Evolutionary conservation across 768 basidiomycete species (phyloP), one percentile per base, ranked within the genome.

Genomic region (Candolleomyces eurysporus): DNA sequence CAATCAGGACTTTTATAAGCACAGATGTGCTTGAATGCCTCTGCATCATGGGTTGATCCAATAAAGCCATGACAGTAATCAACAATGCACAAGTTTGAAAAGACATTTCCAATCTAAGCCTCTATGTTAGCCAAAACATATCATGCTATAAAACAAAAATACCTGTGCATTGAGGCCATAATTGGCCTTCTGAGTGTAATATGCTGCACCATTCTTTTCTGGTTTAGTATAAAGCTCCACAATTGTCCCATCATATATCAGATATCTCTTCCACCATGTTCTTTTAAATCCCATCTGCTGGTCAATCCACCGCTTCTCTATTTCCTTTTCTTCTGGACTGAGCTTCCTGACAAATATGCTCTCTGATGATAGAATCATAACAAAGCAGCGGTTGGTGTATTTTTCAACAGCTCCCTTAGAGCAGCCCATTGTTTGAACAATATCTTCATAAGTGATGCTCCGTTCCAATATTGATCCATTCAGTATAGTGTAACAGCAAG

Each of bases 161-260:
- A 76, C 73, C 67, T 75, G 75, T 10, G 69, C 49, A 65, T 76
- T 76, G 9, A 75, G 60, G 2, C 71, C 75, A 67, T 76, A 75
- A 50, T 72, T 74, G 4, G 53, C 55, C 61, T 75, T 76, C 4
- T 69, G 57, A 3, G 72, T 71, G 50, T 62, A 75, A 57, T 75
- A 76, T 21, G 66, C 71, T 60, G 72, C 69, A 9, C 75, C 71
- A 62, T 76, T n/a, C n/a, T n/a, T n/a, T n/a, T n/a, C n/a, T n/a
- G n/a, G n/a, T n/a, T n/a, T n/a, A n/a, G n/a, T n/a, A n/a, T n/a
- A n/a, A n/a, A n/a, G n/a, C n/a, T n/a, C n/a, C n/a, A n/a, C n/a
- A n/a, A n/a, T n/a, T n/a, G 71, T 74, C 5, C 72, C 72, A 67
- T 75, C 70, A 58, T 72, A 70, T 65, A 70, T 74, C 2, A 71